A percentile compares a stretch with the other conserved stretches of the same genome.
These are phyloP conservation scores for Spirogloea muscicola DNA, from an alignment of 139 green algal genomes.

Conservation along the genomic window DNA sequence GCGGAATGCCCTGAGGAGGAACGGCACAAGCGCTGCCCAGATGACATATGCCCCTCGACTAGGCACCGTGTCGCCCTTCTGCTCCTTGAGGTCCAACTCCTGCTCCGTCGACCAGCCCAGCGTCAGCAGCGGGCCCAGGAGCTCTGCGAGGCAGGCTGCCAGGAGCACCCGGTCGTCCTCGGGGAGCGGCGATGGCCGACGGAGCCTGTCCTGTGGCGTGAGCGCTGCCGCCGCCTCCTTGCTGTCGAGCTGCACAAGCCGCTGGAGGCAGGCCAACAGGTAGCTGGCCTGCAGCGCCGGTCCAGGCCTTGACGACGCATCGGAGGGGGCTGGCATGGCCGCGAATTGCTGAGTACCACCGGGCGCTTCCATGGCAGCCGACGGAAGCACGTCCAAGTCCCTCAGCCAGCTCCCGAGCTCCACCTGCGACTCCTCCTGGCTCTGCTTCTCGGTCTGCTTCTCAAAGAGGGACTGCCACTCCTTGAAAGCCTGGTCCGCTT, in stretches of 20 bases:
- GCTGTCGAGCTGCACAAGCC: constrained; percentile 49
- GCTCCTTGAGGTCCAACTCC: constrained; percentile 10
- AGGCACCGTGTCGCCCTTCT: background rate
- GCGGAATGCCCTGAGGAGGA: constrained; percentile 18
- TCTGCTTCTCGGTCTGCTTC: constrained; percentile 5
- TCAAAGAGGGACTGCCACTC: background rate
- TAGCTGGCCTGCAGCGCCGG: constrained; percentile 41
- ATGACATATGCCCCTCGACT: constrained; percentile 33
- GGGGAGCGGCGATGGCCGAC: constrained; percentile 15
- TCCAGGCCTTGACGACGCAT: no score
- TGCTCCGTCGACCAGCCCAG: constrained; percentile 2
- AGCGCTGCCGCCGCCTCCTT: background rate
- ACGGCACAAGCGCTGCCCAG: constrained; percentile 41
- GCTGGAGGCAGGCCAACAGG: constrained; percentile 57
- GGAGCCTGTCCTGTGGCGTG: background rate
- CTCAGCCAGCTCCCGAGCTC: no score
- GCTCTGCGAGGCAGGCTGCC: constrained; percentile 26
- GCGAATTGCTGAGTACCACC: background rate
- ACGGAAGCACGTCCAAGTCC: no score
- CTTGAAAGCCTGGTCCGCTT: background rate
- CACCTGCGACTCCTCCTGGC: background rate
- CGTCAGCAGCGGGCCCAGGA: constrained; percentile 29
- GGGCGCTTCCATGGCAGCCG: no score
- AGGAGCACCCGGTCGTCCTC: constrained; percentile 51
- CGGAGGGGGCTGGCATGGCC: no score